A percentile compares a stretch with the other conserved stretches of the same genome.
Conservation (phyloP, 106 monocot genomes). For the Dioscorea zingiberensis region DNA sequence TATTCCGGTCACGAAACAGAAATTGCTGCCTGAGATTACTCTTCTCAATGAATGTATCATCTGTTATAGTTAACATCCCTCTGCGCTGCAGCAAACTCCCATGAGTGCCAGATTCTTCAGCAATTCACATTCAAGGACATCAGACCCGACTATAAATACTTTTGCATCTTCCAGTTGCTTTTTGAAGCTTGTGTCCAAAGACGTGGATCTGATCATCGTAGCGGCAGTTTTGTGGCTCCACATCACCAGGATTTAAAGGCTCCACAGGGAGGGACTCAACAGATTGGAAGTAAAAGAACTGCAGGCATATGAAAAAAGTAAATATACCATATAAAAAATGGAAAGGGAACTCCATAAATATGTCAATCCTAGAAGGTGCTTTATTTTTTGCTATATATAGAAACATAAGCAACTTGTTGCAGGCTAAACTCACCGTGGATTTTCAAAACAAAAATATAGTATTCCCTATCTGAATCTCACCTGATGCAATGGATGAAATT, state of each 20-base stretch:
- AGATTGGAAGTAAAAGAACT: conserved; percentile 81
- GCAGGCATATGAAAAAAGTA: conserved; percentile 10
- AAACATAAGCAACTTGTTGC: not conserved
- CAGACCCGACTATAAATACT: conserved; percentile 79
- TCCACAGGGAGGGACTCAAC: conserved; percentile 59
- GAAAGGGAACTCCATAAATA: too few species aligned
- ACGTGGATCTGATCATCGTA: conserved; percentile 70
- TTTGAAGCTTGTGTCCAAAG: conserved; percentile 62
- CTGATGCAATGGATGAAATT: conserved; percentile 74
- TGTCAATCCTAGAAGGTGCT: too few species aligned
- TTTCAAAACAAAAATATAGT: too few species aligned
- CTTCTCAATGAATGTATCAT: conserved; percentile 98
- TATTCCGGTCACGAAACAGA: conserved; percentile 94
- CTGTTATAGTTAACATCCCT: conserved; percentile 84
- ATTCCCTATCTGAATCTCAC: conserved; percentile 12
- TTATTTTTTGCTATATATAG: too few species aligned
- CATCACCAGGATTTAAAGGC: conserved; percentile 34
- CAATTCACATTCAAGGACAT: conserved; percentile 93
- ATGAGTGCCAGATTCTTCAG: conserved; percentile 90
- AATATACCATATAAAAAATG: too few species aligned
- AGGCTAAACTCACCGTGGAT: too few species aligned
- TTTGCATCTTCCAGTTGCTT: conserved; percentile 80
- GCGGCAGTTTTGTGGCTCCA: conserved; percentile 47
- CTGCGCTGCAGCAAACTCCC: conserved; percentile 75
- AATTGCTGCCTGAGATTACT: conserved; percentile 97